Evolutionary conservation across 2,329 filamentous ascomycete species (phyloP).

Genomic region (Pseudopithomyces maydicus): DNA sequence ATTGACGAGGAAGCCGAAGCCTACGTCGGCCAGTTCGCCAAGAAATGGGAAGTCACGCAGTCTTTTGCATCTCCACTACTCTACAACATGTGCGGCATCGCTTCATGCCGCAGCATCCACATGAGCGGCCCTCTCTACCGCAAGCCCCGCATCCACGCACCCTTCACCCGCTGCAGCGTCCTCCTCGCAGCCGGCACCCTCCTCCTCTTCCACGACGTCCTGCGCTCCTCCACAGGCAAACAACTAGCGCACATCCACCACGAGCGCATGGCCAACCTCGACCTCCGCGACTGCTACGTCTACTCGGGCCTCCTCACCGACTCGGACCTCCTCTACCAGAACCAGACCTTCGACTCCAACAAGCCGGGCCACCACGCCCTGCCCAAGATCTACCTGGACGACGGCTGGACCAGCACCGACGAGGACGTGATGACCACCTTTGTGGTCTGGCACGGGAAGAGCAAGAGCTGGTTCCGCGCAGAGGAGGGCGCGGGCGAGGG

Average conservation of each 20-base stretch:
- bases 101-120: conserved; percentile 64
- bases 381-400: conserved; percentile 64
- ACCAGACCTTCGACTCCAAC: conserved; percentile 68
- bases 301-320: conserved; percentile 68
- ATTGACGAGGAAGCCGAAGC: conserved; percentile 71
- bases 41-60: conserved; percentile 71
- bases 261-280: conserved; percentile 62
- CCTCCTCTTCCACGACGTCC: conserved; percentile 65
- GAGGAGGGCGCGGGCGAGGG: conserved; percentile 38
- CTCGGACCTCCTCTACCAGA: conserved; percentile 66
- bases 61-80: conserved; percentile 66
- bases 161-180: conserved; percentile 65
- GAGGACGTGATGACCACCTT: conserved; percentile 71
- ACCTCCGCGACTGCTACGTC: conserved; percentile 67
- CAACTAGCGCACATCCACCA: conserved; percentile 66
- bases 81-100: conserved; percentile 72
- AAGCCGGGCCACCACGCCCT: conserved; percentile 64
- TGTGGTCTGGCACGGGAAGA: conserved; percentile 67
- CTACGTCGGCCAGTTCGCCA: conserved; percentile 67
- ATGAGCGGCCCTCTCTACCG: conserved; percentile 67
- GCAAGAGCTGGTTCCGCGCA: conserved; percentile 60
- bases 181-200: conserved; percentile 65
- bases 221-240: conserved; percentile 60
- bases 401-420: conserved; percentile 66
- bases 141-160: conserved; percentile 66